A percentile compares a stretch with the other conserved stretches of the same genome.
These are phyloP conservation scores for Kodamaea fukazawae DNA, from an alignment of 805 yeast genomes.

Conservation along the genomic window DNA sequence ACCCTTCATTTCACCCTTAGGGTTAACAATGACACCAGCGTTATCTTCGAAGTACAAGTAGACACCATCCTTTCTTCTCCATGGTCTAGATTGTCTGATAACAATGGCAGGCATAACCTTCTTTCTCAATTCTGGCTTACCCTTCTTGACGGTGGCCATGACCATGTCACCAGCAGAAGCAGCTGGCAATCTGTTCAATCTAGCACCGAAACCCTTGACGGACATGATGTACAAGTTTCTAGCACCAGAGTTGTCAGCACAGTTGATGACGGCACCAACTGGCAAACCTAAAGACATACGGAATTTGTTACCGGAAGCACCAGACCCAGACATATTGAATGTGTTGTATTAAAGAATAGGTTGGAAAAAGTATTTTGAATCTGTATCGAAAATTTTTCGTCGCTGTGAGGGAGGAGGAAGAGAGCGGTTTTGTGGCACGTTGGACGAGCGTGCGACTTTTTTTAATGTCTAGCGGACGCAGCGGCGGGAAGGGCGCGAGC, in stretches of 20 bases:
- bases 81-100: constrained; percentile 98
- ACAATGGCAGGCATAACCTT: constrained; percentile 99
- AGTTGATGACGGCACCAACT: constrained; percentile 99
- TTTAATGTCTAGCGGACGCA: neutral
- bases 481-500: neutral
- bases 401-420: constrained; percentile 1
- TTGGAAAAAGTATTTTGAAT: constrained; percentile 13
- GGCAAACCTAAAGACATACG: constrained; percentile 99
- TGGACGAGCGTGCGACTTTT: neutral
- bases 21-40: constrained; percentile 99
- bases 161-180: constrained; percentile 99
- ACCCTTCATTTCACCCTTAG: constrained; percentile 99
- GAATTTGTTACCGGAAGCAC: constrained; percentile 99
- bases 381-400: constrained; percentile 21
- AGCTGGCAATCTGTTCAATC: constrained; percentile 99
- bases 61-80: constrained; percentile 99
- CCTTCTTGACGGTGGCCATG: constrained; percentile 99
- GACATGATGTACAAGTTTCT: constrained; percentile 98
- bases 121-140: constrained; percentile 99
- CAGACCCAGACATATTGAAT: constrained; percentile 74
- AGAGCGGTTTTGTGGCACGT: neutral
- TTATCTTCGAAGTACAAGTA: constrained; percentile 99
- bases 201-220: constrained; percentile 99
- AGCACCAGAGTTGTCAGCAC: constrained; percentile 99
- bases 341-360: constrained; percentile 24